These are phyloP conservation scores for Diplocarpon rosae DNA, from an alignment of 2,329 filamentous ascomycete species.

Conservation along the genomic window DNA sequence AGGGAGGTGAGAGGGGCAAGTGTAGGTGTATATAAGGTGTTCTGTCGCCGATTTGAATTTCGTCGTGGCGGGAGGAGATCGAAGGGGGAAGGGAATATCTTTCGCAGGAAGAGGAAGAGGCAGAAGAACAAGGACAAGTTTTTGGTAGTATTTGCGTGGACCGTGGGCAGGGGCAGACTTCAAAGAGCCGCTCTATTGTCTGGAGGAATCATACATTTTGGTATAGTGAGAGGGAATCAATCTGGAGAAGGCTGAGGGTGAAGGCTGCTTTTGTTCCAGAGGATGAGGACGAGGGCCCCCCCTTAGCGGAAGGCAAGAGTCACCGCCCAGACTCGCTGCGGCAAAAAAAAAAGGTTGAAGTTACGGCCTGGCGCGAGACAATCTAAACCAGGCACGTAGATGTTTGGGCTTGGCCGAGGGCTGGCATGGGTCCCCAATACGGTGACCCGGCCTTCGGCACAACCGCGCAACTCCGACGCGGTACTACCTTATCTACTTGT, in stretches of 20 bases:
- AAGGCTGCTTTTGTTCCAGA: slow-evolving; percentile 13
- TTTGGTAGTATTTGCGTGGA: slow-evolving; percentile 3
- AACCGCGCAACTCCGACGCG: too few relatives aligned
- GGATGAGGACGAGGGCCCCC: slow-evolving; percentile 5
- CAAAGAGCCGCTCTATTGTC: slow-evolving; percentile 25
- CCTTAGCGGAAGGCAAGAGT: slow-evolving; percentile 8
- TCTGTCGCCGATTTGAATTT: slow-evolving; percentile 14
- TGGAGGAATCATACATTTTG: slow-evolving; percentile 24
- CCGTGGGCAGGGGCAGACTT: slow-evolving; percentile 19
- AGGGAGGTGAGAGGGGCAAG: slow-evolving; percentile 5
- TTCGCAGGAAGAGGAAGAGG: neutral
- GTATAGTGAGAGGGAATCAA: slow-evolving; percentile 6
- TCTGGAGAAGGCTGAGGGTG: slow-evolving; percentile 13
- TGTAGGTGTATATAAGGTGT: slow-evolving; percentile 6
- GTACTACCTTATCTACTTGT: too few relatives aligned
- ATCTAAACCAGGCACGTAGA: too few relatives aligned
- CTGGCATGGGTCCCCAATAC: too few relatives aligned
- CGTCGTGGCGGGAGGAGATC: slow-evolving; percentile 4
- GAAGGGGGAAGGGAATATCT: neutral
- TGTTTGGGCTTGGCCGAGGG: too few relatives aligned
- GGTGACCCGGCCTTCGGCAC: too few relatives aligned
- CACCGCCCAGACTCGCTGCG: neutral
- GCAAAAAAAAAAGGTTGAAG: too few relatives aligned
- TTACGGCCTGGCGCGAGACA: too few relatives aligned
- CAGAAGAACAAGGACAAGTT: slow-evolving; percentile 3